These are phyloP conservation scores for Steccherinum ochraceum DNA, from an alignment of 768 basidiomycete genomes.

Conservation along the genomic window DNA sequence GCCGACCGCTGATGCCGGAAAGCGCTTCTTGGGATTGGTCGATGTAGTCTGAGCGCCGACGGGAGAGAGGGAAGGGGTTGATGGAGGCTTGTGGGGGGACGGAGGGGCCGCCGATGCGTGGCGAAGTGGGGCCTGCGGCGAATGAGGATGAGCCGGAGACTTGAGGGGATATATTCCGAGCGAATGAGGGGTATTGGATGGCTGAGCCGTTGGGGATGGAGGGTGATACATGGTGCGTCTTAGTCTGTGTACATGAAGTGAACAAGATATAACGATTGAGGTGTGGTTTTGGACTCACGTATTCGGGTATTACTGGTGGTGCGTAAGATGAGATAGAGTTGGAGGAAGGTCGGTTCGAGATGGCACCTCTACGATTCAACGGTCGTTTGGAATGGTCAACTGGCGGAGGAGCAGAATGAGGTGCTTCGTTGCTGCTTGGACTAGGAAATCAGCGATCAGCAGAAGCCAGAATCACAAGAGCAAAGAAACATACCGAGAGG, in stretches of 20 bases:
- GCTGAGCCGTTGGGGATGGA: conserved; percentile 34
- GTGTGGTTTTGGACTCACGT: too few species aligned
- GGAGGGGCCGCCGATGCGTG: conserved; percentile 37
- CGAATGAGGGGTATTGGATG: conserved; percentile 50
- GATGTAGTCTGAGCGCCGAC: conserved; percentile 70
- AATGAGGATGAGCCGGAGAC: conserved; percentile 32
- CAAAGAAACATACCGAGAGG: neutral
- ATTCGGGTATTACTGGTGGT: conserved; percentile 44
- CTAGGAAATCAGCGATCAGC: neutral
- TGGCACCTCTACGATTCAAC: conserved; percentile 32
- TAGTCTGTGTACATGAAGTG: conserved; percentile 21
- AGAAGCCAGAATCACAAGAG: neutral
- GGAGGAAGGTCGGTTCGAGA: conserved; percentile 33
- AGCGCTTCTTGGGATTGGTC: conserved; percentile 70
- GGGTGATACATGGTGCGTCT: conserved; percentile 30
- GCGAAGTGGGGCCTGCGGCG: conserved; percentile 31
- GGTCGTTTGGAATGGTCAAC: conserved; percentile 7
- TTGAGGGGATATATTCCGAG: conserved; percentile 33
- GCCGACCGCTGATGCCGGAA: conserved; percentile 38
- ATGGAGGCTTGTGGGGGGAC: conserved; percentile 84
- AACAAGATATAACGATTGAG: neutral
- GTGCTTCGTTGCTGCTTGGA: neutral
- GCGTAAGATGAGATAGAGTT: conserved; percentile 33
- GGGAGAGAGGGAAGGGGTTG: conserved; percentile 67
- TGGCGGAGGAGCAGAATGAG: neutral